Evolutionary conservation across 208 protist species (phyloP).

Genomic region (Leishmania martiniquensis): DNA sequence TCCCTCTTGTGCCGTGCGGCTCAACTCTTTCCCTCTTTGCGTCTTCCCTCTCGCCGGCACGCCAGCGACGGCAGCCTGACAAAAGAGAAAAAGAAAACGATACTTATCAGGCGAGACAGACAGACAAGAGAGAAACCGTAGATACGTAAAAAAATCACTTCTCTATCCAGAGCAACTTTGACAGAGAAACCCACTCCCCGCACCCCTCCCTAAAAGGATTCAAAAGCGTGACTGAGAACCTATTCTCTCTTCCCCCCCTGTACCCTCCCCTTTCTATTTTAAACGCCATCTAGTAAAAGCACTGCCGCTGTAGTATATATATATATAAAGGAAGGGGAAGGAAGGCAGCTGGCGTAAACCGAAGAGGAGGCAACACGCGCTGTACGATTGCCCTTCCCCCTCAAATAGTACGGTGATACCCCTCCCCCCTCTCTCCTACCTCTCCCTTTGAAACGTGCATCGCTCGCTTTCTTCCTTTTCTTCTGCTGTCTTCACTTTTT

Average conservation of each 20-base stretch:
- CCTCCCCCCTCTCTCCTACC: too few relatives aligned
- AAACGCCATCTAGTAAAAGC: constrained; percentile 1
- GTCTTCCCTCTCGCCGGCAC: background rate
- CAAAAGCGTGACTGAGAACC: background rate
- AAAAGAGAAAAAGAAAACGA: background rate
- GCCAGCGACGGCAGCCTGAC: background rate
- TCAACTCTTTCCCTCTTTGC: background rate
- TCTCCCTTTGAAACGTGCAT: background rate
- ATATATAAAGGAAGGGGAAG: background rate
- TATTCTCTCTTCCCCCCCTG: background rate
- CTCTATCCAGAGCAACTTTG: background rate
- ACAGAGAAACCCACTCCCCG: background rate
- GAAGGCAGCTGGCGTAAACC: background rate
- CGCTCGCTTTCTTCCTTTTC: background rate
- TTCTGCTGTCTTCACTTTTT: background rate
- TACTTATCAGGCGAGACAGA: background rate
- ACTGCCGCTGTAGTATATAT: background rate
- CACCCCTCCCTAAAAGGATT: background rate
- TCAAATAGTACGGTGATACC: background rate
- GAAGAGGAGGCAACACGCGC: background rate
- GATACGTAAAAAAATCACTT: background rate
- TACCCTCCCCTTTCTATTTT: background rate
- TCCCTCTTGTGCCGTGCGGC: background rate
- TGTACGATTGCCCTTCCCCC: too few relatives aligned
- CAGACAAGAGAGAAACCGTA: background rate